Conservation (phyloP, 257 asterid species). For the Solanum neorickii region DNA sequence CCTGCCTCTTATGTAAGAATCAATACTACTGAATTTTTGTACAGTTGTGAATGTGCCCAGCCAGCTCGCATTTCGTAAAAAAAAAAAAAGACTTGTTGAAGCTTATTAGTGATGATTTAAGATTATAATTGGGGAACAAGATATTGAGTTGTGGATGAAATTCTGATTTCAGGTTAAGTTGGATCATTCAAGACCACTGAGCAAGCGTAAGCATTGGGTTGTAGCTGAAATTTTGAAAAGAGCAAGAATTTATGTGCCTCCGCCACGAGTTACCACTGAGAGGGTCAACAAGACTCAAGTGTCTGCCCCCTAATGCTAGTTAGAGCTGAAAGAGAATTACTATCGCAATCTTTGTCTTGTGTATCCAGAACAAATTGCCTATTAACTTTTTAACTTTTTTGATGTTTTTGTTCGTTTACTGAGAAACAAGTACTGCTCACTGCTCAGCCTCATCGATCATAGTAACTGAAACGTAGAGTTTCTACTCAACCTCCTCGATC, state of each 20-base stretch:
- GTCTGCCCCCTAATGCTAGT: constrained; percentile 5
- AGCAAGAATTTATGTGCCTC: constrained; percentile 57
- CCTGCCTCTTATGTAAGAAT: background rate
- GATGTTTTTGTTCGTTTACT: background rate
- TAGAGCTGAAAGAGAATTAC: constrained; percentile 1
- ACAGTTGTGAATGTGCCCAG: accelerated
- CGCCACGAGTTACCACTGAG: background rate
- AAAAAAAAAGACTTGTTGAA: too few species aligned
- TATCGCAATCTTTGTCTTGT: background rate
- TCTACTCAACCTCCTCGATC: too few species aligned
- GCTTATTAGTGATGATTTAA: background rate
- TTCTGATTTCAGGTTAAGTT: constrained; percentile 46
- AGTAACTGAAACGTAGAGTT: too few species aligned
- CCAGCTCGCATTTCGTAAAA: too few species aligned
- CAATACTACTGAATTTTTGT: background rate
- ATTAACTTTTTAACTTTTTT: background rate
- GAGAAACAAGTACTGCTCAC: background rate
- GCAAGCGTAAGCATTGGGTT: constrained; percentile 71
- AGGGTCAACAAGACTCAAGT: constrained; percentile 2
- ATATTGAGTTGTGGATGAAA: background rate
- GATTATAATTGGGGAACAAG: background rate
- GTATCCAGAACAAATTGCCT: background rate
- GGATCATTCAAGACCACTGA: constrained; percentile 80
- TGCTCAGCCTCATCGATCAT: too few species aligned
- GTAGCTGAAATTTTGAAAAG: constrained; percentile 77